Evolutionary conservation across 2,329 filamentous ascomycete genomes (phyloP), one percentile per base, ranked within the genome.

Genomic region (Fusarium sp.): DNA sequence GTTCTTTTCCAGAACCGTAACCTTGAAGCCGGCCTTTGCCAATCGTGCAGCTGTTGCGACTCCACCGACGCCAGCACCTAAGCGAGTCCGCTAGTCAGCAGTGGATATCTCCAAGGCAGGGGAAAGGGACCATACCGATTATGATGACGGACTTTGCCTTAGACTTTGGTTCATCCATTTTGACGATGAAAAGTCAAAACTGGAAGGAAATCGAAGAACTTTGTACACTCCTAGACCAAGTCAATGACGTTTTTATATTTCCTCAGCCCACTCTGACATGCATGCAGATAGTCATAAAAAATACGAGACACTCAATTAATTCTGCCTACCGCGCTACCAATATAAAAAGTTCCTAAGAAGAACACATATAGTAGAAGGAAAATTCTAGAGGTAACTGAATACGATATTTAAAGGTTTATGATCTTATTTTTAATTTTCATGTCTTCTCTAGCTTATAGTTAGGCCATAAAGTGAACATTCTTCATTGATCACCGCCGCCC

Each of bases 1-100:
- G 78, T 94, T 94, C 85, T 94, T 94, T 82, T 95, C 93, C n/a
- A 94, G 83, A 2, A 94, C 91, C 0, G 92, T 94, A n/a, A 94
- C 93, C 37, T 87, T 80, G 80, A 92, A 91, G 42, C 93, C 93
- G 2, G 92, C 88, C 78, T 91, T 92, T 59, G 92, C 91, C 13
- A 94, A 88, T 54, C 93, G 89, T 3, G 93, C 92, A 66, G 93
- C 91, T 2, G 90, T 90, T n/a, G 91, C 89, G 47, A 93, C 89
- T 67, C 93, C 93, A 60, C 93, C 93, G 54, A 90, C 90, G 68
- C 93, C 93, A 34, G 93, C 92, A 72, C 92, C 92, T 87, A 80
- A 64, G 7, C 22, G 42, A 47, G 9, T 16, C 45, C 22, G 1
- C 52, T 2, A 9, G 31, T 2, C 4, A 24, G 9, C 18, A 20